Evolutionary conservation across 768 basidiomycete genomes (phyloP).

Genomic region (Cubamyces lactineus): DNA sequence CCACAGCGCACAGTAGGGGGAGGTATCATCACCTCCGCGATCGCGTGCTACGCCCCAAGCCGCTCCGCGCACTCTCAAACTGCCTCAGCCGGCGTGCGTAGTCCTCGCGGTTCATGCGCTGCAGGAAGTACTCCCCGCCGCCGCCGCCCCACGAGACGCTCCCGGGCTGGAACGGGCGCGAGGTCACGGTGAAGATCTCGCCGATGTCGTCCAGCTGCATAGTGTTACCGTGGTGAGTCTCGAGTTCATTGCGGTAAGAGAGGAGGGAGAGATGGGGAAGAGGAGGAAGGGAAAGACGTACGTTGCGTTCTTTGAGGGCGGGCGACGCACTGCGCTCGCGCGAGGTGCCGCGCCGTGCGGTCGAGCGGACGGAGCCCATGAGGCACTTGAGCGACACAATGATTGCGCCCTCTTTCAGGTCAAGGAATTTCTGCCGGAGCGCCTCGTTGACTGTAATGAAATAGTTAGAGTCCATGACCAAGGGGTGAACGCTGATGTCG

Average conservation of each 20-base stretch:
- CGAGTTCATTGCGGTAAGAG: background rate
- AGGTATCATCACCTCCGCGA: conserved; percentile 15
- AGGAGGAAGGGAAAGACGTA: background rate
- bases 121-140: conserved; percentile 73
- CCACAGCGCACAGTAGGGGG: too few relatives aligned
- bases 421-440: conserved; percentile 86
- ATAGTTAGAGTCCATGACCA: background rate
- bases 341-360: conserved; percentile 70
- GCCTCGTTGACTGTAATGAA: conserved; percentile 75
- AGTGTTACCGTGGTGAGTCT: background rate
- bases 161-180: conserved; percentile 67
- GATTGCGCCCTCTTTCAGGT: conserved; percentile 90
- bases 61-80: conserved; percentile 52
- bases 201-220: conserved; percentile 74
- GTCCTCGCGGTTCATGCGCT: conserved; percentile 74
- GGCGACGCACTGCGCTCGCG: conserved; percentile 23
- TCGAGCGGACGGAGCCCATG: conserved; percentile 73
- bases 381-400: conserved; percentile 90
- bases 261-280: too few relatives aligned
- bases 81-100: conserved; percentile 62
- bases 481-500: background rate
- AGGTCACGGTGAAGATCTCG: conserved; percentile 79
- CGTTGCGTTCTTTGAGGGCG: conserved; percentile 23
- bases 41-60: conserved; percentile 3
- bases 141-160: conserved; percentile 82